phyloP scores from a whole-genome alignment of 2,329 filamentous ascomycete species.

The Talaromyces sp. region DNA sequence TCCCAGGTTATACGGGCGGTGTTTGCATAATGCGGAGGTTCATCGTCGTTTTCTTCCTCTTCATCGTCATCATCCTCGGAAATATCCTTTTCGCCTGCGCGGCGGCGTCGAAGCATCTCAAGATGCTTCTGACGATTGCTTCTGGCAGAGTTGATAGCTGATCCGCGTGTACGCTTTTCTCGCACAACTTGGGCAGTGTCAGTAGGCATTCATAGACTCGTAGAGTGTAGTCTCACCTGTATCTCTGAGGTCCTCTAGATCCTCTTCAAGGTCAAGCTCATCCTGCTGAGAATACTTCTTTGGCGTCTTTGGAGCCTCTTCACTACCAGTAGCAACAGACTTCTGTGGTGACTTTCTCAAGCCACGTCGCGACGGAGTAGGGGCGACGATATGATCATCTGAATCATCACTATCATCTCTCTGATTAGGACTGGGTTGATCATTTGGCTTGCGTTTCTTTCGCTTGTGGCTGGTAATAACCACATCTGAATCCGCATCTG shows the following conservation, averaged over 20 bases:
- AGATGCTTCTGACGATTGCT: slow-evolving; percentile 41
- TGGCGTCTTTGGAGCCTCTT: slow-evolving; percentile 13
- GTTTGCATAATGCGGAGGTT: slow-evolving; percentile 22
- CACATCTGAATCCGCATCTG: slow-evolving; percentile 29
- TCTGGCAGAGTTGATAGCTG: slow-evolving; percentile 37
- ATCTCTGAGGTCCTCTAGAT: slow-evolving; percentile 44
- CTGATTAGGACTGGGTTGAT: not conserved
- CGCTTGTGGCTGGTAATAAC: not conserved
- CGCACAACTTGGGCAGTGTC: slow-evolving; percentile 30
- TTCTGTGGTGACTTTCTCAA: slow-evolving; percentile 3
- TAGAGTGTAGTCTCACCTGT: slow-evolving; percentile 32
- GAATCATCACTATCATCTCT: not conserved
- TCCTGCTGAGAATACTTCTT: slow-evolving; percentile 27
- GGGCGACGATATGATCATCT: slow-evolving; percentile 8
- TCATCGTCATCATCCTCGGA: slow-evolving; percentile 16
- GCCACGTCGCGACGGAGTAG: slow-evolving; percentile 11
- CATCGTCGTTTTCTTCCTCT: slow-evolving; percentile 19
- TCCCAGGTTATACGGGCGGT: slow-evolving; percentile 37
- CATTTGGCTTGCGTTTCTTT: not conserved
- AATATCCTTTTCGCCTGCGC: slow-evolving; percentile 37
- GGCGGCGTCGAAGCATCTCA: slow-evolving; percentile 42
- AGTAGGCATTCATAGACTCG: not conserved
- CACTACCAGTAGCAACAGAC: slow-evolving; percentile 20
- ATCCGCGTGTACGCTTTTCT: slow-evolving; percentile 41
- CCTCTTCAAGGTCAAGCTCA: slow-evolving; percentile 44